Conservation (phyloP, 2,329 filamentous ascomycete species). For the Paramyrothecium sp. region DNA sequence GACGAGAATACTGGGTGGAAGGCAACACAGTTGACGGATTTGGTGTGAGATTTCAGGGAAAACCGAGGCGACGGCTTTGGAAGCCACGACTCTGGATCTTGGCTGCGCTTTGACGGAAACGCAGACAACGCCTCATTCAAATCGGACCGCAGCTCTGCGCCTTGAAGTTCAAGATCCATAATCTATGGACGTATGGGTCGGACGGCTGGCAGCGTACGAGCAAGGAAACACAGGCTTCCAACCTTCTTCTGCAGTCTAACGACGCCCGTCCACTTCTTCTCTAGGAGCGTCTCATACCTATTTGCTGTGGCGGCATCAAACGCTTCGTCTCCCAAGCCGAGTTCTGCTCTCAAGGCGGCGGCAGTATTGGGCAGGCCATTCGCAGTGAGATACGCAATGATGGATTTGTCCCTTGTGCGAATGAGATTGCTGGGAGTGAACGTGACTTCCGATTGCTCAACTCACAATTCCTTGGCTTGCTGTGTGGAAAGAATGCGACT, state of each 20-base stretch:
- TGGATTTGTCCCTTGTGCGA: constrained; percentile 75
- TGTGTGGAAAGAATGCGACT: constrained; percentile 72
- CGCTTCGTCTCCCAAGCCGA: constrained; percentile 64
- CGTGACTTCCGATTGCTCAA: constrained; percentile 16
- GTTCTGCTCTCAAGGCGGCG: constrained; percentile 71
- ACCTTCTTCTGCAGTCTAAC: constrained; percentile 95
- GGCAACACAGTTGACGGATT: constrained; percentile 80
- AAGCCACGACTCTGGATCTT: constrained; percentile 84
- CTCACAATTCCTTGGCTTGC: constrained; percentile 88
- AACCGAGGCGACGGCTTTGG: constrained; percentile 81
- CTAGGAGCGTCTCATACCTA: constrained; percentile 90
- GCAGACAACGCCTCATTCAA: constrained; percentile 77
- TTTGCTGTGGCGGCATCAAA: constrained; percentile 83
- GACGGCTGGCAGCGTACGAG: not conserved
- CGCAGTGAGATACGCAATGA: constrained; percentile 82
- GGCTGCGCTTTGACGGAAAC: constrained; percentile 74
- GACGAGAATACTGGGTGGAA: constrained; percentile 93
- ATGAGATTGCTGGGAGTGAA: not conserved
- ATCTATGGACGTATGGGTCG: constrained; percentile 56
- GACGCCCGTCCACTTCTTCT: constrained; percentile 99
- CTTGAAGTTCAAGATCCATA: constrained; percentile 85
- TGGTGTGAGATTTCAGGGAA: constrained; percentile 78
- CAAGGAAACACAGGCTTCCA: constrained; percentile 14
- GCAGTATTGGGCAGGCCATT: constrained; percentile 70
- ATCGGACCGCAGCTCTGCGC: constrained; percentile 72